A percentile compares a stretch with the other conserved stretches of the same genome.
Evolutionary conservation across 2,329 filamentous ascomycete genomes (phyloP).

Genomic region (Neonectria faginata): DNA sequence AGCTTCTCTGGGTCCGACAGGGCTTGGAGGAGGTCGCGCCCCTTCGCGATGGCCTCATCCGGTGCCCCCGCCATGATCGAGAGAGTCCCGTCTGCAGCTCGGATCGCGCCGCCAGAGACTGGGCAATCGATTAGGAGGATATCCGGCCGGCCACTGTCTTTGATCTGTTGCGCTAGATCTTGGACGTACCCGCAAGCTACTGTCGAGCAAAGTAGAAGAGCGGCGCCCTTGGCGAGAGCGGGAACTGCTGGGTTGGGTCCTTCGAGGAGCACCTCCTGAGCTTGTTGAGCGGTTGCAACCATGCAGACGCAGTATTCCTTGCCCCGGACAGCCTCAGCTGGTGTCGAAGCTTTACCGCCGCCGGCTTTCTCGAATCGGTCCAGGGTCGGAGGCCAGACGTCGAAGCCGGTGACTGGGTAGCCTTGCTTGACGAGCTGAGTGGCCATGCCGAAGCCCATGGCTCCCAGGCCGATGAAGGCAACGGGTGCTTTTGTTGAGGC

Average conservation of each 20-base stretch:
- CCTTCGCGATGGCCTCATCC: constrained; percentile 67
- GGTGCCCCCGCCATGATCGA: constrained; percentile 79
- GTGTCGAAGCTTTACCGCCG: constrained; percentile 13
- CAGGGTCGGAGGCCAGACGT: constrained; percentile 26
- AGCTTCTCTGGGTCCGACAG: constrained; percentile 73
- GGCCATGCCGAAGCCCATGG: constrained; percentile 39
- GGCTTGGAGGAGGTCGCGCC: constrained; percentile 68
- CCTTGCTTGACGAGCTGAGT: constrained; percentile 28
- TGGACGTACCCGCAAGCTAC: constrained; percentile 30
- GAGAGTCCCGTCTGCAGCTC: constrained; percentile 70
- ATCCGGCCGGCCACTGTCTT: constrained; percentile 20
- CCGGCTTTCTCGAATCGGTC: constrained; percentile 20
- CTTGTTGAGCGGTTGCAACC: constrained; percentile 34
- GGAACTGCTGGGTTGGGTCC: constrained; percentile 22
- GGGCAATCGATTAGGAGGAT: constrained; percentile 52
- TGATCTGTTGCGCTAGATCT: constrained; percentile 18
- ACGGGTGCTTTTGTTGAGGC: constrained; percentile 21
- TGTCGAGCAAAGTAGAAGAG: constrained; percentile 28
- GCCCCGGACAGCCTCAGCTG: constrained; percentile 17
- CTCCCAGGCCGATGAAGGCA: constrained; percentile 35
- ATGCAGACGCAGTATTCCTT: constrained; percentile 32
- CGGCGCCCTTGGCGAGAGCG: constrained; percentile 20
- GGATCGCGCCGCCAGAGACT: constrained; percentile 44
- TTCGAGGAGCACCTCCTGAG: constrained; percentile 27
- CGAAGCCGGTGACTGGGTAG: constrained; percentile 32